Evolutionary conservation across 495 filamentous ascomycete genomes (phyloP), one percentile per base, ranked within the genome.

Genomic region (Talaromyces nanjingensis): DNA sequence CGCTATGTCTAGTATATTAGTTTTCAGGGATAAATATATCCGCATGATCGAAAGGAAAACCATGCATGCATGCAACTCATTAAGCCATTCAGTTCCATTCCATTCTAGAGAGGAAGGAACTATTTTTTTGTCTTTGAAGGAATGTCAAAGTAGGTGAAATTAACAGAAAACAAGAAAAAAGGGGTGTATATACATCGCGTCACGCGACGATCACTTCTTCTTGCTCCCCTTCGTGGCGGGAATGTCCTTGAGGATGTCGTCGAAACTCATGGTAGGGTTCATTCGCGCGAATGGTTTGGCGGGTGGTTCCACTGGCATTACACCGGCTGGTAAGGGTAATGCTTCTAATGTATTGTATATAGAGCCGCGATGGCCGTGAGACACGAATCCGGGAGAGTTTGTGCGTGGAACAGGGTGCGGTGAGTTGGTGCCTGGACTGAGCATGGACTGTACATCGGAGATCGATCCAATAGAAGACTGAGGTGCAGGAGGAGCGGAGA

Each of bases 201-300:
- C 0, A 3, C 11, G 14, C 34, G 12, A 60, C 39, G 39, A 27
- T 71, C 67, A 78, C 68, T 77, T 77, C 68, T 79, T 79, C 64
- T 74, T 75, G 62, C 75, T 76, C 60, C 76, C 73, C 58, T 76
- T 73, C 8, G 56, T 31, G 24, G n/a, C 22, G 8, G 81, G 77
- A 33, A 77, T 75, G 56, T 82, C 74, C 60, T 70, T 77, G 58
- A 84, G 65, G 58, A 84, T 84, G 61, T 81, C 76, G 58, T 82
- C 81, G 66, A 84, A 84, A 60, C 78, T 84, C 76, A 81, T 81
- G 64, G 76, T 81, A 61, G 71, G 78, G 59, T 78, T 82, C 71
- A 79, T 81, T 54, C 73, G 76, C 62, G 72, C 77, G 18, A 74
- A 68, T 45, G 73, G 74, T 52, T 71, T 72, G 31, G 73, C 70